A percentile compares a stretch with the other conserved stretches of the same genome.
phyloP scores from a whole-genome alignment of 2,329 filamentous ascomycete species.

The Epichloe sylvatica region DNA sequence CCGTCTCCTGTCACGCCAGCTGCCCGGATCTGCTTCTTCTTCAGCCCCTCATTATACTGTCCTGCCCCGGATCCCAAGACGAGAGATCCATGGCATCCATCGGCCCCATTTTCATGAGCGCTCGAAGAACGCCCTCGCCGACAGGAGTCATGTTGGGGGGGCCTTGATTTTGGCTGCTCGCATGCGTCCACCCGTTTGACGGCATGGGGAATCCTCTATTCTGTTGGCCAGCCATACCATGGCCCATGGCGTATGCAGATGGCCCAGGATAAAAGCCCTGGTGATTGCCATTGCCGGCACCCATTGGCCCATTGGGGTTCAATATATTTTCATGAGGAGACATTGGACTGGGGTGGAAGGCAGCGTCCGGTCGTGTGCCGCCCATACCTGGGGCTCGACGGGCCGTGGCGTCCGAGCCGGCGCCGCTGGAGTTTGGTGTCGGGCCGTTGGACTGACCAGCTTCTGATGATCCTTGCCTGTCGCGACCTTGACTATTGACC shows the following conservation, averaged over 20 bases:
- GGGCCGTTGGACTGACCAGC: slow-evolving; percentile 37
- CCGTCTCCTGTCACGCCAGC: neutral
- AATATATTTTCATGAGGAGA: slow-evolving; percentile 29
- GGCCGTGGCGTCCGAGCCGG: slow-evolving; percentile 16
- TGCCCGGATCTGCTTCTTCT: neutral
- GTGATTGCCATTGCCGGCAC: slow-evolving; percentile 19
- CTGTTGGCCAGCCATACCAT: slow-evolving; percentile 12
- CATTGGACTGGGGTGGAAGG: slow-evolving; percentile 40
- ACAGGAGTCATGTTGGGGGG: slow-evolving; percentile 35
- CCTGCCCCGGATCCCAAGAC: slow-evolving; percentile 29
- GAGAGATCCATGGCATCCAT: slow-evolving; percentile 47
- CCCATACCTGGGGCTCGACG: slow-evolving; percentile 18
- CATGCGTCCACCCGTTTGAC: slow-evolving; percentile 29
- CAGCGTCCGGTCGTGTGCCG: slow-evolving; percentile 26
- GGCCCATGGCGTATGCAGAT: slow-evolving; percentile 22
- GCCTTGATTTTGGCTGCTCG: slow-evolving; percentile 22
- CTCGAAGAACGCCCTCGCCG: slow-evolving; percentile 41
- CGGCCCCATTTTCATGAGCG: slow-evolving; percentile 43
- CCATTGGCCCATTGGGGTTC: slow-evolving; percentile 21
- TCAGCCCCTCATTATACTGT: slow-evolving; percentile 11
- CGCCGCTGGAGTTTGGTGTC: slow-evolving; percentile 43
- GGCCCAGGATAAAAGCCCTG: slow-evolving; percentile 27
- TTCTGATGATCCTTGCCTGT: slow-evolving; percentile 35
- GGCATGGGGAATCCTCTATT: slow-evolving; percentile 27
- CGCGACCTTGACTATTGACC: slow-evolving; percentile 30